Evolutionary conservation across 208 protist genomes (phyloP), one percentile per base, ranked within the genome.

Genomic region (Tritrichomonas foetus): DNA sequence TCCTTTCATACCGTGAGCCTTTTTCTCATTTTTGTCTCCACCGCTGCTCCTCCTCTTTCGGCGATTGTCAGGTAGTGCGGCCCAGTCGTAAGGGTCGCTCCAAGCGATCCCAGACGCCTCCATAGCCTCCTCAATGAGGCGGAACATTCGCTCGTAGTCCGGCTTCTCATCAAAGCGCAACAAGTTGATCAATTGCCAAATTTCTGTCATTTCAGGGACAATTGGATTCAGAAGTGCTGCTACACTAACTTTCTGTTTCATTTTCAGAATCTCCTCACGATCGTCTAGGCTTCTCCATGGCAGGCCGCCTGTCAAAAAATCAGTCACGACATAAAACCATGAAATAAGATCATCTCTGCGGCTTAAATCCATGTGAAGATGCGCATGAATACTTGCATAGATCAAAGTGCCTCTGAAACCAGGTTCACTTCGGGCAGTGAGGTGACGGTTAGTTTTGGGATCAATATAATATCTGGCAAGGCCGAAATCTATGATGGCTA

Each of bases 381-480:
- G 78, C 39, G 78, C 78, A 89, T 89, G 33, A 57, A 89, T 47
- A 39, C 47, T 57, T 27, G 41, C 44, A 89, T 89, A 89, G 33
- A 39, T 39, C 3, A 20, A 1, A 20, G 78, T 89, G 53, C 78
- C 78, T 57, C 44, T 53, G 16, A 89, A 89, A 33, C 78, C 78
- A 2, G 78, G 78, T 20, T 57, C 57, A 39, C 39, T 47, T 36
- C 78, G 53, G 53, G 5, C 78, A 57, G 78, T 41, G 57, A 61
- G 30, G 3, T 50, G 33, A 3, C 8, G 0, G 16, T 39, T 39
- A 8, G 74, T 82, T 30, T 82, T 50, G 16, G 44, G 0, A 61
- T 89, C 30, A 30, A 89, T 22, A 89, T 89, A 89, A 33, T 53
- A 53, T 27, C 78, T 53, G 1, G 78, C 33, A 25, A 89, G 47